Base-by-base conservation (phyloP, 1,139 yeast species). In the Scheffersomyces quercinus region DNA sequence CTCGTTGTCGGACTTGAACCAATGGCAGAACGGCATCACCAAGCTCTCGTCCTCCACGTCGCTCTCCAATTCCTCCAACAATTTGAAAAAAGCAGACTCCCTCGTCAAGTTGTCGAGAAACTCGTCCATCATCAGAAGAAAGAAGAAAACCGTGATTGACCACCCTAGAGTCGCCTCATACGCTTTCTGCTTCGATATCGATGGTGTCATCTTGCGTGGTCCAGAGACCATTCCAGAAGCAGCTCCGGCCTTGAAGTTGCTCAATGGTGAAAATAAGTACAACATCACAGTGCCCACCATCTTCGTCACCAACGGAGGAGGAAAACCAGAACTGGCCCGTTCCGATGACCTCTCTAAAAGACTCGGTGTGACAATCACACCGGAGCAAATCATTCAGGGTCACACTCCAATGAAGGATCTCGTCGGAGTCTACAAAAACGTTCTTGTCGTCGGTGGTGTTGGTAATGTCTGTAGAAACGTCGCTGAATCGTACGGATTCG, bases 221-320 rank as follows among this genome's bases (percentile, higher is more conserved):
- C 90, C 93, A 2, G 79, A 85, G 43, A 85, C 91, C 15, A 84
- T 87, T 43, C 90, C 91, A 0, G 82, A 84, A 57, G 93, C 93
- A 1, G 77, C 75, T 16, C 79, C 83, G 49, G 95, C 95, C 5
- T 67, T 88, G 54, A 73, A 72, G 50, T 62, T 85, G 70, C 73
- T 88, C 50, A 82, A 86, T 55, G 95, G 95, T 45, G 82, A 82
- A 37, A 87, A 87, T 70, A 79, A 83, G 59, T 86, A 87, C 70
- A 81, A 85, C 60, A 83, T 87, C 55, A 82, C 79, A 53, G 90
- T 87, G n/a, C 95, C 96, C 3, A 85, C 85, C 56, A 85, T 88
- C 48, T 86, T 85, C 64, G 93, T 88, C 52, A 88, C 96, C 43
- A 88, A 88, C 61, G 96, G 96, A 52, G 95, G 95, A 53, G 96